These are phyloP conservation scores for Trametes sp. DNA, from an alignment of 1,284 basidiomycete genomes.

Conservation along the genomic window DNA sequence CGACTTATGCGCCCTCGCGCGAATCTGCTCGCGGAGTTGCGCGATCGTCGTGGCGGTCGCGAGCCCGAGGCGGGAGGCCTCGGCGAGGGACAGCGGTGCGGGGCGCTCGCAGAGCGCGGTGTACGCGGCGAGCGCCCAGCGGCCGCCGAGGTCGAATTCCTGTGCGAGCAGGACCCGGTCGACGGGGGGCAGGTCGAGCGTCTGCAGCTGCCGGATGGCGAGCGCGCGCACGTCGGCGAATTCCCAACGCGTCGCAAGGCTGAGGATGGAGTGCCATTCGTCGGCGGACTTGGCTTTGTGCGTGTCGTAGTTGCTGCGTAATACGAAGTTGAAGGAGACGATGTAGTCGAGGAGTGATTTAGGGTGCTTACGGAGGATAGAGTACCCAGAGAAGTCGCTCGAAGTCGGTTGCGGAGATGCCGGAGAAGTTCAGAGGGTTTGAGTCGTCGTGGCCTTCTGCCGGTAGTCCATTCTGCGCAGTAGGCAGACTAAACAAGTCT, in stretches of 20 bases:
- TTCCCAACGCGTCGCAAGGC: constrained; percentile 43
- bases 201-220: constrained; percentile 38
- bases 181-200: constrained; percentile 36
- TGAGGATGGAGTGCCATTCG: constrained; percentile 48
- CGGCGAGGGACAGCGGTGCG: constrained; percentile 37
- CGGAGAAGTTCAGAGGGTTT: constrained; percentile 38
- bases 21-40: constrained; percentile 36
- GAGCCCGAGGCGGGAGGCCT: constrained; percentile 40
- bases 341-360: neutral
- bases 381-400: constrained; percentile 42
- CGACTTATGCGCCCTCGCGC: constrained; percentile 17
- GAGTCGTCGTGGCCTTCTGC: constrained; percentile 34
- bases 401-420: constrained; percentile 39
- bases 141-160: constrained; percentile 35
- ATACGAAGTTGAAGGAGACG: neutral
- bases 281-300: constrained; percentile 36
- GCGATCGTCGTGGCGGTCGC: constrained; percentile 36
- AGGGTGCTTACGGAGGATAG: constrained; percentile 36
- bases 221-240: constrained; percentile 41
- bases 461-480: constrained; percentile 15
- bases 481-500: constrained; percentile 36
- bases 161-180: constrained; percentile 41
- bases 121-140: constrained; percentile 39
- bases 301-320: constrained; percentile 31
- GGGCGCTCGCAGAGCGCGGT: constrained; percentile 38